Evolutionary conservation across 345 rosid species (phyloP), one percentile per base, ranked within the genome.

Genomic region (Raphanus sativus): DNA sequence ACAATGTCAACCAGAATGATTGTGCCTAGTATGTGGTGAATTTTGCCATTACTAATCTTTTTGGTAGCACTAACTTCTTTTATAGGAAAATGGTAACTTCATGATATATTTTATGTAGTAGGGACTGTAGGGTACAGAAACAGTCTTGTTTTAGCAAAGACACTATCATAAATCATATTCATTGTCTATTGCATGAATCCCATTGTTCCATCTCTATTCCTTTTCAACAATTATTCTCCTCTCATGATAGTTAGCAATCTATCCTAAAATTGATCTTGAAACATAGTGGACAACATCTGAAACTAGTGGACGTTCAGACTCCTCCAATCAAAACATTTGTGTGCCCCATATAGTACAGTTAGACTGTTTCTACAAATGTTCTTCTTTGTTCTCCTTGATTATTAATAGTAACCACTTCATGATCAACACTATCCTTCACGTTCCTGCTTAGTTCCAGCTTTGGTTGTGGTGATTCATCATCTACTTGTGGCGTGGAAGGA

Each of bases 211-310:
- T 29, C 7, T 45, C 8, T 42, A 0, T 68, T 67, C 9, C 26
- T 54, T 8, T 16, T 7, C 2, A 4, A 54, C 59, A 17, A 54
- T 54, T 54, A 54, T 54, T 54, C 17, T 16, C 26, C 38, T 61
- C 38, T 17, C 65, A 61, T 61, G 17, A 2, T 60, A 61, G 65
- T 68, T 68, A 68, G 62, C 17, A 48, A 28, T 34, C 32, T 17
- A 21, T 54, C 9, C 52, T 34, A 63, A 52, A 60, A 4, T 75
- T 75, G 73, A 25, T 75, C 69, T 21, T 30, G 42, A 40, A 58
- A 75, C 45, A 75, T 58, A 58, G n/a, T 61, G 65, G 21, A 13
- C 8, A 61, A 13, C 21, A 48, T 48, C 55, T 48, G 55, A 48
- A 48, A 48, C 55, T n/a, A 17, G 17, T 13, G 55, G 4, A 6